A percentile compares a stretch with the other conserved stretches of the same genome.
phyloP scores from a whole-genome alignment of 257 asterid genomes.

The Anisodus acutangulus region DNA sequence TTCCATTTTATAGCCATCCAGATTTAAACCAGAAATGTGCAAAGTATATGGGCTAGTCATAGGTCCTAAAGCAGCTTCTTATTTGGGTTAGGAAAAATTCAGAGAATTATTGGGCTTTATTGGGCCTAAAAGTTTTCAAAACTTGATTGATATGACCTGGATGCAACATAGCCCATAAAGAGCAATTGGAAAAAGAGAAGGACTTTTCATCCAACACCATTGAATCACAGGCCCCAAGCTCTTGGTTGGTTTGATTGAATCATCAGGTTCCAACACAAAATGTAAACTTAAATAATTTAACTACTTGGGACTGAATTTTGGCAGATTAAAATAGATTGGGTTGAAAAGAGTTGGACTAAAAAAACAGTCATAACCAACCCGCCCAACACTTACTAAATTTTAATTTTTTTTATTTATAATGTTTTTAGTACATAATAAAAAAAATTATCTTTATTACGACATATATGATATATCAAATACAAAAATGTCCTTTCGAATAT shows the following conservation, averaged over 20 bases:
- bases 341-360: no score
- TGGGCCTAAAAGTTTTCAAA: neutral
- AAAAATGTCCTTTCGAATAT: no score
- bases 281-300: neutral
- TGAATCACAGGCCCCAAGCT: neutral
- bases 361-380: no score
- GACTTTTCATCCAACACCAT: neutral
- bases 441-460: no score
- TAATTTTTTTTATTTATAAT: no score
- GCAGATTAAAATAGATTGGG: no score
- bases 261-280: neutral
- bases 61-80: neutral
- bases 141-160: neutral
- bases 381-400: no score
- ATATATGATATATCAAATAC: no score
- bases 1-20: no score
- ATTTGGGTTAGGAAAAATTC: neutral
- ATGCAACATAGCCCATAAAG: neutral
- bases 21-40: neutral
- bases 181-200: neutral
- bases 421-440: no score
- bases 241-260: conserved; percentile 1
- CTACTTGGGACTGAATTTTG: no score
- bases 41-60: neutral
- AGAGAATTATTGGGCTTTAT: neutral